phyloP scores from a whole-genome alignment of 768 basidiomycete genomes.

The Suillus cothurnatus region DNA sequence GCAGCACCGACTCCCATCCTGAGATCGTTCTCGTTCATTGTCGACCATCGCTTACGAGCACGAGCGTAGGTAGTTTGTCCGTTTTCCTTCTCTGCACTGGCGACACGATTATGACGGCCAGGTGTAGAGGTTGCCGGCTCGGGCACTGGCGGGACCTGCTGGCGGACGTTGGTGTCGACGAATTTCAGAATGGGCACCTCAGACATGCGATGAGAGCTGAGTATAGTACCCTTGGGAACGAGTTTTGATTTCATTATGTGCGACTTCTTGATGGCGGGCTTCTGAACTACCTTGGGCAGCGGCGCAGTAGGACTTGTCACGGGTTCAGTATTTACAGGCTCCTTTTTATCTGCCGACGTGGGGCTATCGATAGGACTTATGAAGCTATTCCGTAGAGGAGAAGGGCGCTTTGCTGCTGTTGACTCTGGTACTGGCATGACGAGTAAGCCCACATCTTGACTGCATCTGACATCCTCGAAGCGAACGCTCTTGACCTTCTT shows the following conservation, averaged over 20 bases:
- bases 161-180: slow-evolving; percentile 7
- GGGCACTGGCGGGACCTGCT: not conserved
- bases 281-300: not conserved
- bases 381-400: slow-evolving; percentile 10
- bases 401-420: slow-evolving; percentile 10
- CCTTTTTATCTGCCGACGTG: not conserved
- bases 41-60: slow-evolving; percentile 18
- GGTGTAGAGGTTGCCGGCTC: slow-evolving; percentile 7
- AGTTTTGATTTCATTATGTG: slow-evolving; percentile 20
- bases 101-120: slow-evolving; percentile 21
- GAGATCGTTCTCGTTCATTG: slow-evolving; percentile 19
- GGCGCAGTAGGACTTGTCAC: not conserved
- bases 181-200: slow-evolving; percentile 9
- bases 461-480: slow-evolving; percentile 29
- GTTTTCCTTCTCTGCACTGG: slow-evolving; percentile 20
- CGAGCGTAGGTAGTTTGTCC: slow-evolving; percentile 6
- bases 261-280: slow-evolving; percentile 1
- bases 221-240: slow-evolving; percentile 15
- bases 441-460: slow-evolving; percentile 3
- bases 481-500: slow-evolving; percentile 44
- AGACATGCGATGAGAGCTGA: slow-evolving; percentile 13
- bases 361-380: slow-evolving; percentile 5
- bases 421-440: slow-evolving; percentile 5
- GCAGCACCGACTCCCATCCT: slow-evolving; percentile 25
- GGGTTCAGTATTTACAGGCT: not conserved